Conservation (phyloP, 768 basidiomycete species). For the Symmetrospora coprosmae region DNA sequence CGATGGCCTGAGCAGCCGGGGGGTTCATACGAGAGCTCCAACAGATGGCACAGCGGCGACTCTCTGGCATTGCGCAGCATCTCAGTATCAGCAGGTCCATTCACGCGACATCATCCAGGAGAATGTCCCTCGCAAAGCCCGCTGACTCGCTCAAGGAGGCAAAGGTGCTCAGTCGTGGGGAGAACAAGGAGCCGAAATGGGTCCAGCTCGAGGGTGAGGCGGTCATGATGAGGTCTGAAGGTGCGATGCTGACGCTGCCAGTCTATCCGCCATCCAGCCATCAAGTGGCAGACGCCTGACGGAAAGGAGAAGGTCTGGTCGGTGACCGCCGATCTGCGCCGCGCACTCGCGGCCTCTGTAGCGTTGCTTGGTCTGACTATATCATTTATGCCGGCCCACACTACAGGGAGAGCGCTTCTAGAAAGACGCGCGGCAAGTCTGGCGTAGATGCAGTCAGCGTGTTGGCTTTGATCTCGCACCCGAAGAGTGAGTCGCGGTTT, state of each 20-base stretch:
- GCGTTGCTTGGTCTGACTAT: background rate
- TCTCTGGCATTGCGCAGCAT: no score
- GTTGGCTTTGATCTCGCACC: conserved; percentile 18
- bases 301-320: conserved; percentile 12
- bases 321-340: background rate
- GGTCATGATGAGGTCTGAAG: no score
- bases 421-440: conserved; percentile 11
- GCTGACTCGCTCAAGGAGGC: conserved; percentile 16
- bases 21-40: no score
- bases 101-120: background rate
- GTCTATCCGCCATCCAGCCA: no score
- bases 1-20: no score
- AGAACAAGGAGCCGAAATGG: conserved; percentile 14
- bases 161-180: background rate
- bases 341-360: background rate
- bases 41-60: no score
- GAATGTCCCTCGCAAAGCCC: conserved; percentile 14
- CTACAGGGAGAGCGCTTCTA: conserved; percentile 13
- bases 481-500: background rate
- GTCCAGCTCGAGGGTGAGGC: conserved; percentile 18
- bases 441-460: conserved; percentile 11
- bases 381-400: background rate
- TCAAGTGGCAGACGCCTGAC: conserved; percentile 16
- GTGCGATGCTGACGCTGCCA: no score
- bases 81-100: no score